Evolutionary conservation across 805 yeast genomes (phyloP).

Genomic region (Suhomyces pyralidae): DNA sequence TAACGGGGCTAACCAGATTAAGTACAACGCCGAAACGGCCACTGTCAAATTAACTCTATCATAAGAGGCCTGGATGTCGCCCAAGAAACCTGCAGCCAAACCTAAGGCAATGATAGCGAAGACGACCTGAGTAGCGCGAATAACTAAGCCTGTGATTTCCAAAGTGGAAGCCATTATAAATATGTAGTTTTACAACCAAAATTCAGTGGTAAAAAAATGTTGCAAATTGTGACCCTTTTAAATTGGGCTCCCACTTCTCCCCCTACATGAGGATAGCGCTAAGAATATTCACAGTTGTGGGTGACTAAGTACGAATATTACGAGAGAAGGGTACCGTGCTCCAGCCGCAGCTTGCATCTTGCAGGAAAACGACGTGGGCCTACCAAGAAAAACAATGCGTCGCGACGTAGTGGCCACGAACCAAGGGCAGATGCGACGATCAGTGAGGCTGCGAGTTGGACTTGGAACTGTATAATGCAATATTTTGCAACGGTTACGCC

Average conservation of each 20-base stretch:
- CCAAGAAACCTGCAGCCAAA: conserved; percentile 12
- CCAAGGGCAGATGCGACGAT: not conserved
- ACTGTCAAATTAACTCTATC: conserved; percentile 10
- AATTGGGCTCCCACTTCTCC: not conserved
- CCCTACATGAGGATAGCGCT: not conserved
- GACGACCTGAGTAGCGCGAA: conserved; percentile 12
- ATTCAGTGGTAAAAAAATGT: not conserved
- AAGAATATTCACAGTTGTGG: not conserved
- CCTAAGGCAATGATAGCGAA: conserved; percentile 16
- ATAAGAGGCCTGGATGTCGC: not conserved
- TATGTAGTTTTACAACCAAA: not conserved
- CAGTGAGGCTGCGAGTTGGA: not conserved
- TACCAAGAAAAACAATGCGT: not conserved
- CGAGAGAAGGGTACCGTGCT: not conserved
- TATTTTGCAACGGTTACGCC: not conserved
- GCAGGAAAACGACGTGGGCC: not conserved
- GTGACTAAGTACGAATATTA: not conserved
- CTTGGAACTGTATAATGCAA: not conserved
- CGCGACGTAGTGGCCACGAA: not conserved
- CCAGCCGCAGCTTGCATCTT: not conserved
- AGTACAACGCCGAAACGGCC: conserved; percentile 11
- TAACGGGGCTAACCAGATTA: conserved; percentile 1
- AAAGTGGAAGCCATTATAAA: not conserved
- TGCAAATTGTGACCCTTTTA: not conserved
- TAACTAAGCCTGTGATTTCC: not conserved